Evolutionary conservation across 306 rosid species (phyloP), one percentile per base, ranked within the genome.

Genomic region (Quillaja saponaria): DNA sequence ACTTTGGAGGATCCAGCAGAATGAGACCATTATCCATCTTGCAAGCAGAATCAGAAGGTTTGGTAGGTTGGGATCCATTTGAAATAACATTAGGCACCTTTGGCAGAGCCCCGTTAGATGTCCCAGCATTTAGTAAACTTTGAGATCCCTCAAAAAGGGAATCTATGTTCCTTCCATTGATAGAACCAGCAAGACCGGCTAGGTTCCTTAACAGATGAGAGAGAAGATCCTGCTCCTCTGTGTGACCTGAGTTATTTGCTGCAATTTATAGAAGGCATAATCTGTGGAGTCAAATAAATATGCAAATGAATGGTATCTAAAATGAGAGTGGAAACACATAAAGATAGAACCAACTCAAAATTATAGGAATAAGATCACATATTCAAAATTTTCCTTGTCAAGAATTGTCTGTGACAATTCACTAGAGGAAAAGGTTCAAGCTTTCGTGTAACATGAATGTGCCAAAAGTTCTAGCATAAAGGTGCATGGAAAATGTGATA

Each of bases 171-270:
- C 76, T 75, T 62, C 74, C 90, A 63, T 76, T 83, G 25, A 59
- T 66, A 38, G 85, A 66, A 73, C 79, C 86, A 28, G 83, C 71
- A 49, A 76, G 56, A 75, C 69, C 76, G 39, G 82, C 90, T 56
- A 90, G 76, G 81, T 69, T 90, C 70, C 59, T 75, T 66, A 83
- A 78, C 33, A 86, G 77, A 76, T 81, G 90, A 51, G 85, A 77
- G 6, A 87, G 72, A 45, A 86, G 68, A 76, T 83, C 90, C 61
- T 76, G 90, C 71, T 78, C 85, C 73, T 63, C 83, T 13, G 71
- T 40, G 40, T 76, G 73, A 71, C 78, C 83, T 20, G 85, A 73
- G 47, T 63, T 79, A 75, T 73, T 82, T 67, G 90, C 97, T 90
- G 87, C 82, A 77, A 61, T 64, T 75, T 53, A 77, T 34, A 75